Base-by-base conservation (phyloP, 208 protist genomes). In the Leishmania major region DNA sequence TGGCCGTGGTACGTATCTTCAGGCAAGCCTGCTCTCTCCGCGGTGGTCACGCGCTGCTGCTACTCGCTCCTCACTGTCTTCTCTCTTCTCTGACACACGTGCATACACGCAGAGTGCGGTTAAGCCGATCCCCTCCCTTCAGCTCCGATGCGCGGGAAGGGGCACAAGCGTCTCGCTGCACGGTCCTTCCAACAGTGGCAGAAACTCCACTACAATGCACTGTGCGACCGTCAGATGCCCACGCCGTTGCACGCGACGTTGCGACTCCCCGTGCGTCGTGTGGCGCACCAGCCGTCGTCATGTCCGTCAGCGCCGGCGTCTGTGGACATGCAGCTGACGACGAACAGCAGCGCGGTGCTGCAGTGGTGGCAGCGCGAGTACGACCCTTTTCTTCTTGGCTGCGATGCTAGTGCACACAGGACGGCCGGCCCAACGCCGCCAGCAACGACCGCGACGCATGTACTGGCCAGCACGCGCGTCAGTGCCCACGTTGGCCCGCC, bases 401-500 rank as follows among this genome's bases (percentile, higher is more conserved):
- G 57, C 55, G 31, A 70, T 37, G 71, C 1, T 7, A 5, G 22
- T 13, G 53, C 60, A n/a, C 25, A 28, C 31, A 25, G 19, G 35
- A 45, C 70, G 31, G 55, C 10, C 5, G 59, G 43, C 35, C 53
- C 51, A 53, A 22, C 67, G 6, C 76, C 10, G 57, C 8, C 57
- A 62, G 40, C 40, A 13, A 31, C 35, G 25, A n/a, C 70, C 25
- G 15, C 45, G 45, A 37, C 70, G 40, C 47, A 60, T 25, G 28
- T 78, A 25, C n/a, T 81, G n/a, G 80, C 75, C 15, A 53, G 55
- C 0, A 28, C 69, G 7, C 69, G 43, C 5, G 75, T 81, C 19
- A 47, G 51, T 3, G 71, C 66, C 25, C 89, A 94, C 85, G 84
- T 87, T 45, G 92, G 92, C 0, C 82, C 88, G 11, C 92, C 92